A percentile compares a stretch with the other conserved stretches of the same genome.
Evolutionary conservation across 345 rosid species (phyloP).

Genomic region (Euphorbia pulcherrima): DNA sequence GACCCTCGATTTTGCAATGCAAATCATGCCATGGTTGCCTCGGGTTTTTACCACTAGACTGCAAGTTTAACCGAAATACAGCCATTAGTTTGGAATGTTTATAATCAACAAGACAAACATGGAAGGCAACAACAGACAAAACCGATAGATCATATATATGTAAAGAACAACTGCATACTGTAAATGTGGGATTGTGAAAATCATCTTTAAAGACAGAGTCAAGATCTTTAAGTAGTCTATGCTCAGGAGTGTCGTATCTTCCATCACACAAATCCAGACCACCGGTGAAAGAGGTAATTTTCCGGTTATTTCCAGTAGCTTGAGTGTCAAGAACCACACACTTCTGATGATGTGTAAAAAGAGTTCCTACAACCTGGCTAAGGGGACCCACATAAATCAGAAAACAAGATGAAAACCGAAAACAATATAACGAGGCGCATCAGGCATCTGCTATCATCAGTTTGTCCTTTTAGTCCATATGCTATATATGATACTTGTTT

Average conservation of each 20-base stretch:
- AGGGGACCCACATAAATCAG: conserved; percentile 24
- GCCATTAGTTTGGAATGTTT: neutral
- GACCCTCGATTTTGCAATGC: conserved; percentile 71
- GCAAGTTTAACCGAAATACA: conserved; percentile 9
- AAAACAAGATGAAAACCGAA: conserved; percentile 15
- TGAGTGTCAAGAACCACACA: conserved; percentile 58
- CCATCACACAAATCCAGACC: conserved; percentile 72
- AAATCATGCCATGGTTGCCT: conserved; percentile 83
- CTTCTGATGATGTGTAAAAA: conserved; percentile 73
- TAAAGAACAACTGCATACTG: conserved; percentile 32
- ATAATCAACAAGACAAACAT: neutral
- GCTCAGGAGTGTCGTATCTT: conserved; percentile 77
- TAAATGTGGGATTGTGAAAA: conserved; percentile 60
- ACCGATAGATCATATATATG: neutral
- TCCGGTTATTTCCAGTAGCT: conserved; percentile 51
- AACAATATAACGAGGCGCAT: too few relatives aligned
- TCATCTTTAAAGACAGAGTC: conserved; percentile 50
- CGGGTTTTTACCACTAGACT: conserved; percentile 47
- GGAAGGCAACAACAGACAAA: neutral
- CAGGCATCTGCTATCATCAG: too few relatives aligned
- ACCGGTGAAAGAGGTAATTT: conserved; percentile 64
- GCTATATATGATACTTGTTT: too few relatives aligned
- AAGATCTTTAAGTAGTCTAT: conserved; percentile 48
- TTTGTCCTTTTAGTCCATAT: too few relatives aligned
- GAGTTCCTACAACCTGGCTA: conserved; percentile 75